Percentiles rank a stretch among this genome's conserved stretches.
Evolutionary conservation across 2,329 filamentous ascomycete species (phyloP).

Genomic region (Colletotrichum sublineola): DNA sequence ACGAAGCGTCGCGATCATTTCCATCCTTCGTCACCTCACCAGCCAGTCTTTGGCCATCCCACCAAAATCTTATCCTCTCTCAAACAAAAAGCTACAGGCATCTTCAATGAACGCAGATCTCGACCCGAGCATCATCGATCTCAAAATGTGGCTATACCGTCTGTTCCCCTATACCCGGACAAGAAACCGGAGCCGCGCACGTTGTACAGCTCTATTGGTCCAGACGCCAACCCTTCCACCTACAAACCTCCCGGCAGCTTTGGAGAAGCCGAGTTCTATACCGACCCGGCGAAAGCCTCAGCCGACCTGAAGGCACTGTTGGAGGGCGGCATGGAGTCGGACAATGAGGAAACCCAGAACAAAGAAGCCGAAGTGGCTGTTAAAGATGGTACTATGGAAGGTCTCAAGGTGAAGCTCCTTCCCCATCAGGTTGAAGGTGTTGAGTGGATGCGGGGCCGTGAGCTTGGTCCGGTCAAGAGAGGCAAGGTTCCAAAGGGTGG

Average conservation of each 20-base stretch:
- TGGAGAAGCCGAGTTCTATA: conserved; percentile 70
- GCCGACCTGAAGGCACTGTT: conserved; percentile 86
- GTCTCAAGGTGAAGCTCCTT: conserved; percentile 87
- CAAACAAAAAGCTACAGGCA: conserved; percentile 66
- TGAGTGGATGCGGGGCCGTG: conserved; percentile 94
- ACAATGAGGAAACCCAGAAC: conserved; percentile 68
- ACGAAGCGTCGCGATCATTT: conserved; percentile 33
- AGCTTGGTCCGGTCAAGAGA: conserved; percentile 86
- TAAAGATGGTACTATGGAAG: conserved; percentile 73
- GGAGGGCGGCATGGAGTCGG: conserved; percentile 84
- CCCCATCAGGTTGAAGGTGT: conserved; percentile 96
- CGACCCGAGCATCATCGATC: conserved; percentile 70
- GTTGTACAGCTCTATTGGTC: conserved; percentile 61
- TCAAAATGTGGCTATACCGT: conserved; percentile 62
- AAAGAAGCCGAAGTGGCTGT: conserved; percentile 44
- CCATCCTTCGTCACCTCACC: conserved; percentile 43
- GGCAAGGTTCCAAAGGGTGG: conserved; percentile 89
- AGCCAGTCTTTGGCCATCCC: conserved; percentile 54
- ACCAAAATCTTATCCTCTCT: conserved; percentile 62
- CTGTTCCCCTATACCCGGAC: conserved; percentile 61
- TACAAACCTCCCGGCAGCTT: conserved; percentile 50
- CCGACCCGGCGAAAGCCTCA: conserved; percentile 78
- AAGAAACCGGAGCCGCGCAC: conserved; percentile 61
- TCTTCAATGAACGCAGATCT: conserved; percentile 67
- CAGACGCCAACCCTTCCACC: conserved; percentile 47